Conservation (phyloP, 1,284 basidiomycete species). For the Butyriboletus regius region DNA sequence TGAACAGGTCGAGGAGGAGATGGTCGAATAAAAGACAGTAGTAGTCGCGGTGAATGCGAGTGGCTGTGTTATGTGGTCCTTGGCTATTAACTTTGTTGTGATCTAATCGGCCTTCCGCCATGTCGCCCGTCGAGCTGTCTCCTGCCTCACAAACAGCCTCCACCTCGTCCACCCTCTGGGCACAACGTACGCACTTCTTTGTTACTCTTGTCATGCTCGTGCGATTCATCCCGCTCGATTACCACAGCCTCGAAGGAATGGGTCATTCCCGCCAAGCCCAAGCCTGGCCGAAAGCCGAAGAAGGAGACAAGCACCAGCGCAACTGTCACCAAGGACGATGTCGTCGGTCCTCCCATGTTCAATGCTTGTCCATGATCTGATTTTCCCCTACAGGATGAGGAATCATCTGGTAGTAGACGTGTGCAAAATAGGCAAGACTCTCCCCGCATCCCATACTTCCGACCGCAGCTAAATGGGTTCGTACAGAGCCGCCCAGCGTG, state of each 20-base stretch:
- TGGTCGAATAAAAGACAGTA: constrained; percentile 35
- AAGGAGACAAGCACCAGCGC: constrained; percentile 43
- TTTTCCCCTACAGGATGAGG: constrained; percentile 34
- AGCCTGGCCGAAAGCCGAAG: constrained; percentile 84
- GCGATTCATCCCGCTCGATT: neutral
- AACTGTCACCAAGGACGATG: constrained; percentile 38
- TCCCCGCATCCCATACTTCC: neutral
- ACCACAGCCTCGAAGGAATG: constrained; percentile 76
- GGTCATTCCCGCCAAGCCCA: constrained; percentile 82
- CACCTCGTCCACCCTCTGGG: constrained; percentile 39
- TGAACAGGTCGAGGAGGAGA: constrained; percentile 80
- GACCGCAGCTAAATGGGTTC: constrained; percentile 7
- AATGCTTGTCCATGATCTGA: constrained; percentile 8
- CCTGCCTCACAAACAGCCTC: constrained; percentile 23
- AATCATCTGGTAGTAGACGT: constrained; percentile 54
- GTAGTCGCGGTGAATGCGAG: neutral
- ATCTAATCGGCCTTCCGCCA: constrained; percentile 18
- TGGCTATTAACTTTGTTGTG: neutral
- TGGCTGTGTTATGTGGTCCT: constrained; percentile 14
- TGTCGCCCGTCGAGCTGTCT: constrained; percentile 28
- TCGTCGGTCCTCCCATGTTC: constrained; percentile 36
- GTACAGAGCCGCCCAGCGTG: constrained; percentile 76
- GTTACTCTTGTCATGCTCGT: neutral
- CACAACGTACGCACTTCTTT: constrained; percentile 36
- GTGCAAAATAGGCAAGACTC: constrained; percentile 64